A percentile compares a stretch with the other conserved stretches of the same genome.
Conservation (phyloP, 2,329 filamentous ascomycete species). For the Calonectria multiphialidica region DNA sequence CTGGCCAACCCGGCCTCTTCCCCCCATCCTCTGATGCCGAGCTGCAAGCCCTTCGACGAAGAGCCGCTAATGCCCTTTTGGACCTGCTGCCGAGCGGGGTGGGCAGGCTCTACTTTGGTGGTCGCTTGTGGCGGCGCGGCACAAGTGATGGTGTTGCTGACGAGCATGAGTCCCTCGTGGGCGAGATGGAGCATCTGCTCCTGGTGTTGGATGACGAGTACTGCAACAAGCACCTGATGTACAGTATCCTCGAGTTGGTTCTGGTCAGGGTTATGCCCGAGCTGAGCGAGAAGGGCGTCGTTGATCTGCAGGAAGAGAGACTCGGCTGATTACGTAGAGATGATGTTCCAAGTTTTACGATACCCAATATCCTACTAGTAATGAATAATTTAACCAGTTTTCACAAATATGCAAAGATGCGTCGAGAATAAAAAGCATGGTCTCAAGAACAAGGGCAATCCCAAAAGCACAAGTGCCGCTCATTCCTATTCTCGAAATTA, state of each 20-base stretch:
- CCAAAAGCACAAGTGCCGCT: constrained; percentile 45
- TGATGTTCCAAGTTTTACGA: constrained; percentile 22
- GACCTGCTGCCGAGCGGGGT: constrained; percentile 60
- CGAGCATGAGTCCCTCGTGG: constrained; percentile 58
- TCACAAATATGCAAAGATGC: background rate
- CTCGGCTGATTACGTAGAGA: constrained; percentile 52
- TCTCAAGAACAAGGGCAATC: constrained; percentile 38
- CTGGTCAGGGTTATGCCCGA: constrained; percentile 89
- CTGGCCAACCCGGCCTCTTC: constrained; percentile 72
- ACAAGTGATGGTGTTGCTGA: constrained; percentile 37
- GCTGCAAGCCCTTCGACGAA: constrained; percentile 71
- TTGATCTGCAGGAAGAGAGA: constrained; percentile 81
- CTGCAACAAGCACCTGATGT: constrained; percentile 93
- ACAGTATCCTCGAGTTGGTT: constrained; percentile 83
- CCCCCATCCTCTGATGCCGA: constrained; percentile 72
- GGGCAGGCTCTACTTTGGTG: constrained; percentile 64
- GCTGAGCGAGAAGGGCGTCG: constrained; percentile 77
- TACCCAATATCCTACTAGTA: constrained; percentile 33
- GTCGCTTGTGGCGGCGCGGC: constrained; percentile 46
- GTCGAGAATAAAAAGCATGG: background rate
- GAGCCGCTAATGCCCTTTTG: constrained; percentile 73
- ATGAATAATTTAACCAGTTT: constrained; percentile 10
- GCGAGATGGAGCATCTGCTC: constrained; percentile 75
- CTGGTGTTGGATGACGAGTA: constrained; percentile 85
- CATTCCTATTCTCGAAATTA: constrained; percentile 39